Evolutionary conservation across 441 rosid genomes (phyloP).

Genomic region (Mallotus repandus): DNA sequence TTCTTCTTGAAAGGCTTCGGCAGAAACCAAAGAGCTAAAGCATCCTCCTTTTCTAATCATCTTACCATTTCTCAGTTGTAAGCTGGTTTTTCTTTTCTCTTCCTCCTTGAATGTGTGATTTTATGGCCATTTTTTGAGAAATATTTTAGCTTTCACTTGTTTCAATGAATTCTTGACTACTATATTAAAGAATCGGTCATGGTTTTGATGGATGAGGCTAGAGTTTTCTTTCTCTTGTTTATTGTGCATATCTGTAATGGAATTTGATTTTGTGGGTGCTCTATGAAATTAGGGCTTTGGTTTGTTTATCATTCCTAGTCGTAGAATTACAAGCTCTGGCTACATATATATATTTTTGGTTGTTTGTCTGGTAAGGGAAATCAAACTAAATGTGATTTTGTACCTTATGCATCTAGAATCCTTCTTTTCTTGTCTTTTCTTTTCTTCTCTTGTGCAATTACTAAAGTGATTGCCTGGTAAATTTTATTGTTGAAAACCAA

Average conservation of each 20-base stretch:
- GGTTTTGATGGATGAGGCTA: too few relatives aligned
- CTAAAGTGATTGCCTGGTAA: background rate
- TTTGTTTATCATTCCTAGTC: background rate
- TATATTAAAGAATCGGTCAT: too few relatives aligned
- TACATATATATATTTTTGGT: background rate
- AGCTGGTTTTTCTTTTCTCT: background rate
- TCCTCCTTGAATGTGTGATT: too few relatives aligned
- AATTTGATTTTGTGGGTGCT: background rate
- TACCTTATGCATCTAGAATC: background rate
- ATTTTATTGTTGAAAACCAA: background rate
- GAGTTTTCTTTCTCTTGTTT: background rate
- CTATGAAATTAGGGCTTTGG: slow-evolving; percentile 7
- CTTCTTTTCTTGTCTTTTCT: too few relatives aligned
- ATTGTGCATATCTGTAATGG: background rate
- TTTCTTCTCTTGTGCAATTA: background rate
- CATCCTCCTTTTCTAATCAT: background rate
- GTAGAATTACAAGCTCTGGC: background rate
- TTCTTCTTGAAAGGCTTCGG: too few relatives aligned
- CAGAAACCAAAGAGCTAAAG: background rate
- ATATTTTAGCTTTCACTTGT: too few relatives aligned
- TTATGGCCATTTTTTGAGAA: too few relatives aligned
- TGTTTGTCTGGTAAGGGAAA: background rate
- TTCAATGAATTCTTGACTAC: too few relatives aligned
- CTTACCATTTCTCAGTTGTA: background rate
- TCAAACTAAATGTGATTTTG: background rate